Base-by-base conservation (phyloP, 2,329 filamentous ascomycete species). In the Aureobasidium sp. region DNA sequence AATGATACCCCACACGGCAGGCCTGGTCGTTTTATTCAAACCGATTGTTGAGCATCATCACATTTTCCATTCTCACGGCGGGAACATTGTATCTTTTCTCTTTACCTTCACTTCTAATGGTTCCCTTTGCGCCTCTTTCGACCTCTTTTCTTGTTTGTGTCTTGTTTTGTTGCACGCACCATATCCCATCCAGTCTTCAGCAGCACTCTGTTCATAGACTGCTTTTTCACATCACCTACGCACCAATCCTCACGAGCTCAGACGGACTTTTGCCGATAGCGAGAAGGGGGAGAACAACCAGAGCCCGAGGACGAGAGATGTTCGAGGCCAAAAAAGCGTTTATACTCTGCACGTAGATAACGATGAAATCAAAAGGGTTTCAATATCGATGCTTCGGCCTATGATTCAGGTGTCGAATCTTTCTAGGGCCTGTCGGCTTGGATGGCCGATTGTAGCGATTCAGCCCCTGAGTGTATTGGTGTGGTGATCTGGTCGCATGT, bases 1-100 rank as follows among this genome's bases (percentile, higher is more conserved):
- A 85, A 76, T 59, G 74, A 76, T 77, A 76, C 74, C 74, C 75
- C 34, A 29, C 25, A 60, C 57, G 34, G 57, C 57, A 60, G 44
- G 57, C 57, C 44, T 51, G 45, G 48, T 47, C 49, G 34, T 51
- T 61, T 61, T 61, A 47, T 58, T 58, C 55, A 7, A 27, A 39
- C 45, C 41, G 42, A 47, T 58, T 58, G 55, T 58, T 31, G 39
- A 58, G 25, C 55, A 58, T 47, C 52, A 44, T 25, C 29, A 42
- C 25, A 29, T 31, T 57, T 57, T 48, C 20, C 27, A 34, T 57
- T 57, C 53, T 57, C 39, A 57, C 53, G 39, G 53, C 39, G 53
- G 53, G 29, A 25, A 57, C 39, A 45, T 36, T 55, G 51, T 55
- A 42, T 44, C 55, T 58, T 58, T 29, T 57, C 9, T 29, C 20